Evolutionary conservation across 106 monocot species (phyloP), one percentile per base, ranked within the genome.

Genomic region (Iris macrosiphon): DNA sequence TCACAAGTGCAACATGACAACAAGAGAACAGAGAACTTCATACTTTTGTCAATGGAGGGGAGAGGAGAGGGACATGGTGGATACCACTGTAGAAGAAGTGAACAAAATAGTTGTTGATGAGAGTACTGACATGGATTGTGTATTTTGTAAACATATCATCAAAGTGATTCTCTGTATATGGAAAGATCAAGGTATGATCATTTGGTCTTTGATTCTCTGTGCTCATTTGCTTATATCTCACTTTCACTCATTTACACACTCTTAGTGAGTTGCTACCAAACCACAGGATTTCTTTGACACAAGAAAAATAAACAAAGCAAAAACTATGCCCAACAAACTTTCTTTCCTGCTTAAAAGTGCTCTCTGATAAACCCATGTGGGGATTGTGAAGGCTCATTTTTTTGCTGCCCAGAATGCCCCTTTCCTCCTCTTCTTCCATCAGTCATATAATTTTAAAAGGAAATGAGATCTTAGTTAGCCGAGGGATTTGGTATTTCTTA

Each of bases 1-100:
- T 44, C 24, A 34, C 9, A 39, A 27, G 64, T 16, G 45, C 23
- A 65, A 57, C 46, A 65, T 51, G 68, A 72, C 70, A 74, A 62
- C 59, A 39, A 31, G 50, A 63, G 62, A 63, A 41, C 50, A 60
- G 55, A 46, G 31, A 13, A 19, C 55, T 62, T 50, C 54, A 34
- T 39, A 9, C 14, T 10, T 19, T 48, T 29, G 71, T 69, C 69
- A 69, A 61, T 50, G 49, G 29, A 40, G 25, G 30, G 38, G 24
- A 61, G 45, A 59, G 47, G 45, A 41, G 22, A 40, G 17, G 24
- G 32, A 39, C 2, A 15, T 34, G 39, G 56, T 56, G 56, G 56
- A 56, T 39, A 15, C 23, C 35, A 56, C 56, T n/a, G n/a, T n/a
- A n/a, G n/a, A n/a, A n/a, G n/a, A n/a, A n/a, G n/a, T n/a, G n/a